Base-by-base conservation (phyloP, 768 basidiomycete genomes). In the Mycena latifolia region DNA sequence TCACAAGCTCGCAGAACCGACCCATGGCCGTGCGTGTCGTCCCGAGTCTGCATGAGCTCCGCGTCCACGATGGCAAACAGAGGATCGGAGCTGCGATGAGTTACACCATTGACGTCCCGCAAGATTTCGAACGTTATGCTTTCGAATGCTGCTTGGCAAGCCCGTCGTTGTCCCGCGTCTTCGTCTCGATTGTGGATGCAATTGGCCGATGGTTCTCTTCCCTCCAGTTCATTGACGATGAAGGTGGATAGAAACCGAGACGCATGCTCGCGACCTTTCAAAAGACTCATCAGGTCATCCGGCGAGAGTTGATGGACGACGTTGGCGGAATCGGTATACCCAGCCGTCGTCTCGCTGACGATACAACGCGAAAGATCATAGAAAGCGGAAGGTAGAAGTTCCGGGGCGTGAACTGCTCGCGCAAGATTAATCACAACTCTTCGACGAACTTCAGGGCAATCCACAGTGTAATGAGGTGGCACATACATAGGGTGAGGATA, bases 171-270 rank as follows among this genome's bases (percentile, higher is more conserved):
- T 33, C 79, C 66, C 4, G 80, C 76, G 67, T 86, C 81, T 11
- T 78, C 61, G 39, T 88, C 85, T 71, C 81, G 79, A n/a, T 79
- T 79, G 71, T 86, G 79, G 14, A 84, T 67, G 73, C 91, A 92
- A 65, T 72, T 73, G 11, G 72, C 41, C 17, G 86, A 84, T 20
- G 88, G 80, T 39, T 82, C 75, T 65, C 92, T 82, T 51, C 88
- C 88, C 78, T 93, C 92, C 24, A 93, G 82, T 66, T 92, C 86
- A 71, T 88, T 89, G 57, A 89, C 88, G 71, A 93, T 86, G 74
- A 93, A 93, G 11, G 89, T 90, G 14, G 92, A 92, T 57, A 93
- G 85, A 77, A 87, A 93, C 46, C 91, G 88, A 12, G 90, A 88
- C 14, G 86, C 84, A 56, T 89, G 86, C 77, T 93, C 92, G 58